Percentiles rank a stretch among this genome's conserved stretches.
phyloP scores from a whole-genome alignment of 345 rosid genomes.

The Citropsis articulata region DNA sequence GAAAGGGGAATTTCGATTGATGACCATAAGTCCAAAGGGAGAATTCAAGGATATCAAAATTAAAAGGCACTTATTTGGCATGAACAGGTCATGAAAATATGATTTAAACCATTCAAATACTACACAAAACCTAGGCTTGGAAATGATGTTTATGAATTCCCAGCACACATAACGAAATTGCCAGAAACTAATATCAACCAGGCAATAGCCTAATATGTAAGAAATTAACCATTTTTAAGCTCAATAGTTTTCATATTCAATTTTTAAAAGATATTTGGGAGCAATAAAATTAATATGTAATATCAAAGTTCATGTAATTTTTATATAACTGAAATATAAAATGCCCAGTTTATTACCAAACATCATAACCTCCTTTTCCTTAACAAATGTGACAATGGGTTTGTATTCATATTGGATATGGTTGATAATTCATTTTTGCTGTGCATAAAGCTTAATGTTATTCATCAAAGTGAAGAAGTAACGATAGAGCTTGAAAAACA shows the following conservation, averaged over 20 bases:
- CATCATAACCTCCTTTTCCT: background rate
- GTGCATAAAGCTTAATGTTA: too few species aligned
- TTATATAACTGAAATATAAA: background rate
- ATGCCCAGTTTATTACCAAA: background rate
- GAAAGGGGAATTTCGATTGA: too few species aligned
- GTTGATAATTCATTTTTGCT: too few species aligned
- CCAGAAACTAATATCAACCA: too few species aligned
- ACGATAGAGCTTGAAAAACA: background rate
- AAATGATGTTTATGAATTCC: too few species aligned
- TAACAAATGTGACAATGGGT: background rate
- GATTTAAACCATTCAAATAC: background rate
- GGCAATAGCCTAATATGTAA: too few species aligned
- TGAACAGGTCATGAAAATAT: background rate
- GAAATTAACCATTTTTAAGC: too few species aligned
- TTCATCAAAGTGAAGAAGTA: background rate
- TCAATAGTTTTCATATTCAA: too few species aligned
- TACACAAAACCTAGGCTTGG: background rate
- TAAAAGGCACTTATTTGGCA: background rate
- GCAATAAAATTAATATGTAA: too few species aligned
- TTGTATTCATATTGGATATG: background rate
- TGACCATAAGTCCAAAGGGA: too few species aligned
- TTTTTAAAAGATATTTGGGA: background rate
- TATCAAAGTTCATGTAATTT: background rate
- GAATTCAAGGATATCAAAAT: too few species aligned
- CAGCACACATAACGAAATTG: too few species aligned